These are phyloP conservation scores for Claviceps paspali DNA, from an alignment of 2,329 filamentous ascomycete species.

Conservation along the genomic window DNA sequence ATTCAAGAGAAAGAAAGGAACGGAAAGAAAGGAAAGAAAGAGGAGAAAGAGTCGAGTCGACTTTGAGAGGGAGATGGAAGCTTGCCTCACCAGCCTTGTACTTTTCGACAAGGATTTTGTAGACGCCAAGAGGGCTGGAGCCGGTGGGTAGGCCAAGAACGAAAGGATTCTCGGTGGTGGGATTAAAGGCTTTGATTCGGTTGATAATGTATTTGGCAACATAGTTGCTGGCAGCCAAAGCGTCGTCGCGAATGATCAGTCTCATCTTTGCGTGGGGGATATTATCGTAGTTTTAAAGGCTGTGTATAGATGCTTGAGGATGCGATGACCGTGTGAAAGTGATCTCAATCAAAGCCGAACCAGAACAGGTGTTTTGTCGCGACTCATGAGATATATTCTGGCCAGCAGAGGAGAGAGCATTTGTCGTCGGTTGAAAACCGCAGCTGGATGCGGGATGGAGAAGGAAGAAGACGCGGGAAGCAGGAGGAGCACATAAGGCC, in stretches of 20 bases:
- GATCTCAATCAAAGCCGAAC: not conserved
- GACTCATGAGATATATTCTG: not conserved
- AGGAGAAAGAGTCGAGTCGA: too few relatives aligned
- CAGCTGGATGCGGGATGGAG: not conserved
- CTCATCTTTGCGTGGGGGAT: conserved; percentile 38
- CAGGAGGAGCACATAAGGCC: not conserved
- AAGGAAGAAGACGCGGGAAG: not conserved
- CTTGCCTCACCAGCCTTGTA: conserved; percentile 48
- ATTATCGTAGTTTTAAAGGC: conserved; percentile 7
- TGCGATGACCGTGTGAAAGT: conserved; percentile 1
- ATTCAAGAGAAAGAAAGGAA: too few relatives aligned
- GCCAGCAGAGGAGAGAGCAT: not conserved
- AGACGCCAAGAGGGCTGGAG: conserved; percentile 64
- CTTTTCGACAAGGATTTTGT: conserved; percentile 57
- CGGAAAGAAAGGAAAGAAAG: too few relatives aligned
- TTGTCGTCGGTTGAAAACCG: not conserved
- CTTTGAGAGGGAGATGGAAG: not conserved
- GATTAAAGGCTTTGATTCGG: conserved; percentile 63
- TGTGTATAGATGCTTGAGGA: not conserved
- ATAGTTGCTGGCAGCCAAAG: conserved; percentile 53
- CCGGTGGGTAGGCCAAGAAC: conserved; percentile 74
- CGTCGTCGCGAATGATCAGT: conserved; percentile 67
- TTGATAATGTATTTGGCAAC: conserved; percentile 73
- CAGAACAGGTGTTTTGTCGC: not conserved
- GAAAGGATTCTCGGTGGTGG: conserved; percentile 58